Base-by-base conservation (phyloP, 2,329 filamentous ascomycete genomes). In the Cercospora zeina region DNA sequence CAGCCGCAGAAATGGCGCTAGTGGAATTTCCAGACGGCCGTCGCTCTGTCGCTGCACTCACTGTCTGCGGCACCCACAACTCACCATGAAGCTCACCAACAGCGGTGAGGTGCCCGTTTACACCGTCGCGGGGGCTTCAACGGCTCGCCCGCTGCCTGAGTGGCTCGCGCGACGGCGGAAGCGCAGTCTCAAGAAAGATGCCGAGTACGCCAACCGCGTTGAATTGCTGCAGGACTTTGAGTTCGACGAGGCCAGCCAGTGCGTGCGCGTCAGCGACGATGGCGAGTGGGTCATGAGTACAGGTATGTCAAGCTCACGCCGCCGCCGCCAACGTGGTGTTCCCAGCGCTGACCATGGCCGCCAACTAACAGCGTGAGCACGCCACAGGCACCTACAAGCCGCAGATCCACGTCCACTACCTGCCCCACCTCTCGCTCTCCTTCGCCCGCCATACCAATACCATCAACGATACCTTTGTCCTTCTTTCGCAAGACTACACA, bases 271-370 rank as follows among this genome's bases (percentile, higher is more conserved):
- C 66, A 96, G 91, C 70, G 93, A 96, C 62, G 95, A 99, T 84
- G 93, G 93, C 54, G 89, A 97, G 74, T 99, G 95, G 93, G 87
- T 95, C 42, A 95, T 97, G 90, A 96, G 90, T 72, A 96, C 93
- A 57, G 92, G 91, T 80, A 85, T 82, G 65, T 60, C 19, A 5
- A 34, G 8, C 1, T 21, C 21, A 30, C 13, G 14, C 10, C 31
- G 31, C 16, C 33, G 33, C 47, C 45, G 21, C n/a, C 19, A 6
- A 36, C 33, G 58, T 50, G 16, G 14, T 30, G 37, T 27, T 47
- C 53, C n/a, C n/a, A 34, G 19, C 34, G 62, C 65, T 70, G 67
- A 69, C 66, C 33, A 55, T 19, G 33, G 34, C 63, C 66, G 64
- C 67, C 68, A 31, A 63, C 68, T 70, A 65, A 70, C 68, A 69